These are phyloP conservation scores for Starmerella bombi DNA, from an alignment of 805 yeast genomes.

Conservation along the genomic window DNA sequence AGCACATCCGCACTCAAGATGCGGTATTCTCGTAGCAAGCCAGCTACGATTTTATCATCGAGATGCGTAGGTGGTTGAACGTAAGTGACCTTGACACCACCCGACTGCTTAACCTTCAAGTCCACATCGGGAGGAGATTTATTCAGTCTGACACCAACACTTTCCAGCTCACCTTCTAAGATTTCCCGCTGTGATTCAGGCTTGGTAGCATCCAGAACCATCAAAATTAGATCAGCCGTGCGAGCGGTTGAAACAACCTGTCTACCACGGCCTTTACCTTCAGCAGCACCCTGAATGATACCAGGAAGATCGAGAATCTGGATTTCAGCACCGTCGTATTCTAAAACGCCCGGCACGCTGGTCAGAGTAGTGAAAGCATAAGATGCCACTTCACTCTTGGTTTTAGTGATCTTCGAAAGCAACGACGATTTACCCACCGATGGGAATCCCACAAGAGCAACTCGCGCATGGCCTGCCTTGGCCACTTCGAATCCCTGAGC, in stretches of 20 bases:
- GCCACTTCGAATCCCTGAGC: conserved; percentile 90
- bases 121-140: conserved; percentile 68
- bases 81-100: conserved; percentile 77
- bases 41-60: conserved; percentile 65
- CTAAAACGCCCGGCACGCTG: conserved; percentile 89
- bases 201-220: conserved; percentile 93
- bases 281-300: conserved; percentile 89
- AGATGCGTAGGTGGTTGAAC: conserved; percentile 70
- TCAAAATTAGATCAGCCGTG: conserved; percentile 81
- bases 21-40: conserved; percentile 71
- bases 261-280: conserved; percentile 94
- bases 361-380: conserved; percentile 94
- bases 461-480: conserved; percentile 93
- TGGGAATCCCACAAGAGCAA: conserved; percentile 90
- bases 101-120: conserved; percentile 68
- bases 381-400: conserved; percentile 87
- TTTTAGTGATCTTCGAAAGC: conserved; percentile 76
- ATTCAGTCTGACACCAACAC: conserved; percentile 85
- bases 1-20: conserved; percentile 89
- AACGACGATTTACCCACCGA: conserved; percentile 95
- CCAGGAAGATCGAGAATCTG: conserved; percentile 98
- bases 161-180: conserved; percentile 76
- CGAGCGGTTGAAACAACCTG: conserved; percentile 94
- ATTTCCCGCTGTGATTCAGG: conserved; percentile 79
- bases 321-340: conserved; percentile 91